phyloP scores from a whole-genome alignment of 495 filamentous ascomycete species.

The Apodospora peruviana region DNA sequence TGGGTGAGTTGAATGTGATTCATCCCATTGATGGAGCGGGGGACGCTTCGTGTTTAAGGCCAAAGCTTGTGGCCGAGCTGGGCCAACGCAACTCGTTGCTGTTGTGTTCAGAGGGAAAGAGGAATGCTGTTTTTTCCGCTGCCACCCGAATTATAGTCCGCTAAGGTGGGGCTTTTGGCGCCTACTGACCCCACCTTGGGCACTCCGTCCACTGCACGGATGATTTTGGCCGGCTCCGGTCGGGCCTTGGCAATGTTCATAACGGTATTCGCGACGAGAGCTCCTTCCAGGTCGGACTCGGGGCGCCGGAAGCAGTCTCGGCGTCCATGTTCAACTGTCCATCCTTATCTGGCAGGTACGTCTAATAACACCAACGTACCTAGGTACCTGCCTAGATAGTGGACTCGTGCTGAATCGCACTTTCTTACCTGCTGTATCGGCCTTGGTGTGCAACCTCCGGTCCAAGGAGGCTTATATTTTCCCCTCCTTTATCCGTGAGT shows the following conservation, averaged over 20 bases:
- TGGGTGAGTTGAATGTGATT: slow-evolving; percentile 36
- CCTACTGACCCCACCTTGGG: not conserved
- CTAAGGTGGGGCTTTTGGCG: not conserved
- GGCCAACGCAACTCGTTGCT: slow-evolving; percentile 1
- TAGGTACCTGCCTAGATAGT: too few species aligned
- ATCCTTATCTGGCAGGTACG: too few species aligned
- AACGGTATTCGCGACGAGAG: too few species aligned
- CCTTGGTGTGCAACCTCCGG: too few species aligned
- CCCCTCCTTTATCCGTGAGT: too few species aligned
- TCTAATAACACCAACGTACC: too few species aligned
- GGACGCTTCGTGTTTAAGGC: slow-evolving; percentile 6
- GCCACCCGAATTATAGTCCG: not conserved
- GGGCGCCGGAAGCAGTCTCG: too few species aligned
- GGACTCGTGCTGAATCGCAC: too few species aligned
- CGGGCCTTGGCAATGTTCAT: not conserved
- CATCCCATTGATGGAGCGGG: slow-evolving; percentile 28
- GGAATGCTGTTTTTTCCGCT: slow-evolving; percentile 13
- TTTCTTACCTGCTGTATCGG: too few species aligned
- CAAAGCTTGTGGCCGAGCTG: slow-evolving; percentile 7
- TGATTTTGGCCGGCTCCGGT: slow-evolving; percentile 14
- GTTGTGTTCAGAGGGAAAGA: slow-evolving; percentile 3
- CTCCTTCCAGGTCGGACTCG: too few species aligned
- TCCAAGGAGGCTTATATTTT: too few species aligned
- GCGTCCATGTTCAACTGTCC: too few species aligned
- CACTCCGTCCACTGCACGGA: not conserved